Conservation (phyloP, 2,329 filamentous ascomycete genomes). For the Diaporthe destruens region DNA sequence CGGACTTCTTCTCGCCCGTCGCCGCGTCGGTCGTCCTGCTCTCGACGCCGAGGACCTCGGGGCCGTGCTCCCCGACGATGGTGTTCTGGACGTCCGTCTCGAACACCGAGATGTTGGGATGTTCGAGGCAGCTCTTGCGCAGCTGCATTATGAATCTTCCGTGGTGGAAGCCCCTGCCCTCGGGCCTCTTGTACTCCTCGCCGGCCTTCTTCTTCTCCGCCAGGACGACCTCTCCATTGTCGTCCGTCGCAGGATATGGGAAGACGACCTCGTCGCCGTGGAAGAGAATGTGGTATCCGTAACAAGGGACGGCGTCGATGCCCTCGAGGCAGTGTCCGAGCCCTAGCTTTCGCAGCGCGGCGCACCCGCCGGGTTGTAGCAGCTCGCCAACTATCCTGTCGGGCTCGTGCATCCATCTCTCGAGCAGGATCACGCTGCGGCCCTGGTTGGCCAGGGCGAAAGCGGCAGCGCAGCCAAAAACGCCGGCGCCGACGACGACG, state of each 20-base stretch:
- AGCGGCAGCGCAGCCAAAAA: constrained; percentile 89
- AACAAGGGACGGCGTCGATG: constrained; percentile 86
- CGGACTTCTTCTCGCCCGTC: constrained; percentile 67
- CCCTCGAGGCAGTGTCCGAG: constrained; percentile 84
- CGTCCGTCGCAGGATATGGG: constrained; percentile 78
- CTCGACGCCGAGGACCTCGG: constrained; percentile 86
- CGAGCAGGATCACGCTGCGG: constrained; percentile 89
- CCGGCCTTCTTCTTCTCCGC: constrained; percentile 47
- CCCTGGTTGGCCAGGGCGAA: constrained; percentile 89
- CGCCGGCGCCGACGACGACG: constrained; percentile 90
- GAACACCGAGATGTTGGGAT: constrained; percentile 88
- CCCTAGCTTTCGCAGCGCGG: constrained; percentile 83
- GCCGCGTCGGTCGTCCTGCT: constrained; percentile 73
- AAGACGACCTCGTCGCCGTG: constrained; percentile 80
- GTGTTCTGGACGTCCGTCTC: constrained; percentile 88
- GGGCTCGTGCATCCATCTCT: constrained; percentile 90
- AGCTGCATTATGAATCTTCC: constrained; percentile 90
- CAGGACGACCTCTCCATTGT: constrained; percentile 56
- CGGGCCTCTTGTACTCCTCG: constrained; percentile 62
- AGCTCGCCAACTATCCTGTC: constrained; percentile 97
- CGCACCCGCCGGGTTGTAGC: constrained; percentile 90
- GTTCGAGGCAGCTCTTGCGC: constrained; percentile 77
- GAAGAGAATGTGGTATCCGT: constrained; percentile 91
- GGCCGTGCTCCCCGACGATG: constrained; percentile 75
- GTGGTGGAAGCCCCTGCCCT: constrained; percentile 91